Base-by-base conservation (phyloP, 352 stramenopile genomes). In the Pythium grandisporangium region DNA sequence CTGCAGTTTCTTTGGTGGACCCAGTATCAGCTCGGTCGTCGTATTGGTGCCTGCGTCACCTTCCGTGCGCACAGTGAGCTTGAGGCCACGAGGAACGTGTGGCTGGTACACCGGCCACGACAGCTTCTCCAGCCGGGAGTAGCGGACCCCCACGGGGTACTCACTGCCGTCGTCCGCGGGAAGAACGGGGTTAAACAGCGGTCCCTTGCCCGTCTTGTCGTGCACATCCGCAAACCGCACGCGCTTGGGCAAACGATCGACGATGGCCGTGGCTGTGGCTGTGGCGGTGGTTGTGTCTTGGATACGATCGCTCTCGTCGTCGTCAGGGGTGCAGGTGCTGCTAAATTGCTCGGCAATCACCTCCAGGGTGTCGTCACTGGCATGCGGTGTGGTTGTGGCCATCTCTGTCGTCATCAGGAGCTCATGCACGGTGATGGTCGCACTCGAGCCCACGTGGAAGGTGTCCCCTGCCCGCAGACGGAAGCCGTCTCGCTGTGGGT, bases 401-500 rank as follows among this genome's bases (percentile, higher is more conserved):
- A 29, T 17, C 16, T 36, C 42, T 2, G 47, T 43, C 4, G 27
- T 45, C 1, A 49, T 59, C 23, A 55, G 27, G 14, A 77, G 35
- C 2, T 66, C 53, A 4, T 69, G 21, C 5, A 78, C 50, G 14
- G 48, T 43, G 35, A 79, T 51, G n/a, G 48, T 62, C 30, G 57
- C 68, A 14, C 54, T 53, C 17, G 48, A 47, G 0, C 75, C 71
- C 2, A 88, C 48, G 11, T 65, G 29, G 26, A 88, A 66, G 2
- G 56, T 63, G 25, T 88, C 71, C 14, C 66, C 70, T 23, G 33
- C 30, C 13, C 61, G 70, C 29, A 88, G 37, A 11, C 71, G 72
- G 23, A 77, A 88, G 1, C 75, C 75, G 34, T 88, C 70, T 22
- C 75, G 68, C 47, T 88, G 75, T 1, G 71, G 67, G 25, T 76